Evolutionary conservation across 371 early-diverging fungal genomes (phyloP).

Genomic region (Nosema bombycis): DNA sequence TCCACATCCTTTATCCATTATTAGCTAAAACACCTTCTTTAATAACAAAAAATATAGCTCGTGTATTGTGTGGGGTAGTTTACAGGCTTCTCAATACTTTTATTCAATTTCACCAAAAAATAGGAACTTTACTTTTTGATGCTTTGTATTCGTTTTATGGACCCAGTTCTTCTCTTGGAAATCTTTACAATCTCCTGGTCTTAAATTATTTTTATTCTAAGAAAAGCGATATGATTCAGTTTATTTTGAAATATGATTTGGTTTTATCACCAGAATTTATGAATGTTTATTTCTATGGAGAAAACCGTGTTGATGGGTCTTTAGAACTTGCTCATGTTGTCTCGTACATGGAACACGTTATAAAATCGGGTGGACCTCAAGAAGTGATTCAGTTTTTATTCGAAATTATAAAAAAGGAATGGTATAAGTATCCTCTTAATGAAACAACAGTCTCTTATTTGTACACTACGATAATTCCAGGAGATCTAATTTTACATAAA

Average conservation of each 20-base stretch:
- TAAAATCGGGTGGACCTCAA: too few relatives aligned
- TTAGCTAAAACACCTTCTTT: conserved; percentile 2
- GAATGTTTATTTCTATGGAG: too few relatives aligned
- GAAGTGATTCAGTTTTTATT: too few relatives aligned
- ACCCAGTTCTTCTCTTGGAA: neutral
- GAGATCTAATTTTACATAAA: neutral
- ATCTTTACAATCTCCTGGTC: conserved; percentile 22
- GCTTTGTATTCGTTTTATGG: neutral
- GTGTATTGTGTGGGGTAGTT: conserved; percentile 13
- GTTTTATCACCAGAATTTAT: neutral
- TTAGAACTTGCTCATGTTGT: too few relatives aligned
- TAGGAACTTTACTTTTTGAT: conserved; percentile 22
- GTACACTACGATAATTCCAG: neutral
- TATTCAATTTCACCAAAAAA: neutral
- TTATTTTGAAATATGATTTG: too few relatives aligned
- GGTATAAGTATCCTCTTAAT: neutral
- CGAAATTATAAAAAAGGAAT: neutral
- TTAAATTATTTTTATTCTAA: conserved; percentile 7
- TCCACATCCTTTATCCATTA: conserved; percentile 33
- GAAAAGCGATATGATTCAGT: too few relatives aligned
- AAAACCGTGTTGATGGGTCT: too few relatives aligned
- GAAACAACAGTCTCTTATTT: neutral
- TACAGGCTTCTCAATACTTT: conserved; percentile 18
- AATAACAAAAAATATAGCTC: conserved; percentile 17
- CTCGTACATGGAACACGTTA: too few relatives aligned